phyloP scores from a whole-genome alignment of 2,329 filamentous ascomycete genomes.

The Madurella mycetomatis region DNA sequence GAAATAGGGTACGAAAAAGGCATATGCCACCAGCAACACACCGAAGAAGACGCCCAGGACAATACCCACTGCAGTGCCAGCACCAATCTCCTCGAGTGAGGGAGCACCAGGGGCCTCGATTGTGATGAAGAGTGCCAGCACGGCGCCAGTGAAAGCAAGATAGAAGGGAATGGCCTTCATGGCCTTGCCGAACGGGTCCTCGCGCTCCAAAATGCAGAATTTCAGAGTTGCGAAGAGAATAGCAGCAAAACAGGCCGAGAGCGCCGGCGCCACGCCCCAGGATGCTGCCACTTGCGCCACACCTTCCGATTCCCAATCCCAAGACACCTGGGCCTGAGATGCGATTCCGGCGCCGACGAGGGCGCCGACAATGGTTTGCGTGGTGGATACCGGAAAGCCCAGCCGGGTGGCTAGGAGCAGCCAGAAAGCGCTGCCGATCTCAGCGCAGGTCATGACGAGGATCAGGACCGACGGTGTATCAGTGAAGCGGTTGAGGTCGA shows the following conservation, averaged over 20 bases:
- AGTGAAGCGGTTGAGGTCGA: conserved; percentile 43
- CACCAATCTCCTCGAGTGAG: not conserved
- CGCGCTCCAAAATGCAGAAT: not conserved
- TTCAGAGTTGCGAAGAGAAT: not conserved
- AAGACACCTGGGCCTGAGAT: not conserved
- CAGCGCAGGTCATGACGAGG: conserved; percentile 54
- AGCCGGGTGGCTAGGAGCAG: conserved; percentile 59
- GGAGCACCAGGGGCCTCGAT: not conserved
- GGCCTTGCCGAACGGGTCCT: not conserved
- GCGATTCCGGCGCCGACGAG: conserved; percentile 50
- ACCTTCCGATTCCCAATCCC: not conserved
- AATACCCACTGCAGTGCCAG: not conserved
- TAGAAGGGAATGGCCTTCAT: not conserved
- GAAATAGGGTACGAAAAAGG: not conserved
- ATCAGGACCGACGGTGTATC: conserved; percentile 47
- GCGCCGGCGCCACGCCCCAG: not conserved
- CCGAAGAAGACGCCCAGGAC: not conserved
- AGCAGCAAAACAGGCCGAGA: not conserved
- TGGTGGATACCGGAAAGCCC: conserved; percentile 57
- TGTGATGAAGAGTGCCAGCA: not conserved
- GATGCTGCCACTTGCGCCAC: not conserved
- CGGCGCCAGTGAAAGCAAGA: not conserved
- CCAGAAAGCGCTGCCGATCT: conserved; percentile 55
- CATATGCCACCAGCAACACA: not conserved
- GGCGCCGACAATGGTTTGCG: conserved; percentile 57